These are phyloP conservation scores for Aspergillus cavernicola DNA, from an alignment of 495 filamentous ascomycete species.

Conservation along the genomic window DNA sequence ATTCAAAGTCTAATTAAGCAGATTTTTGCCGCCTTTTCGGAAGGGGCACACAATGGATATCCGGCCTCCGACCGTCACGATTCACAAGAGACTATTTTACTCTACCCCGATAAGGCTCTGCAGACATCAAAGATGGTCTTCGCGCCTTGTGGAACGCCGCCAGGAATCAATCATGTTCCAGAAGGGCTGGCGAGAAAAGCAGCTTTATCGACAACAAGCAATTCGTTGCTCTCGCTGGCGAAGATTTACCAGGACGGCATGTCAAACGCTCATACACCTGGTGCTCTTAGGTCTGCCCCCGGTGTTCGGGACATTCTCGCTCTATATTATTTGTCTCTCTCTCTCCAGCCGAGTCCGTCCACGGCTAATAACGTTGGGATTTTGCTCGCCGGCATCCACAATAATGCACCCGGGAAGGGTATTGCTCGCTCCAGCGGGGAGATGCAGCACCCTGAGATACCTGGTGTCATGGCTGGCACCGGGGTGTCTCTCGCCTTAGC, in stretches of 20 bases:
- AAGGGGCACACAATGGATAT: slow-evolving; percentile 31
- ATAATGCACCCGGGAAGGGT: slow-evolving; percentile 51
- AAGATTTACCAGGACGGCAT: slow-evolving; percentile 99
- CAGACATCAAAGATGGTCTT: slow-evolving; percentile 86
- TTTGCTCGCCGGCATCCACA: slow-evolving; percentile 88
- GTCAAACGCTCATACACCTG: slow-evolving; percentile 56
- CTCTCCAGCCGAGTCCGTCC: slow-evolving; percentile 91
- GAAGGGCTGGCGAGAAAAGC: slow-evolving; percentile 72
- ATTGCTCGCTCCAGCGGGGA: slow-evolving; percentile 31
- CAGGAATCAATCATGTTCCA: slow-evolving; percentile 73
- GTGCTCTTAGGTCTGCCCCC: slow-evolving; percentile 57
- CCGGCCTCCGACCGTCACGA: slow-evolving; percentile 23
- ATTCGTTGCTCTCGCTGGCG: slow-evolving; percentile 88
- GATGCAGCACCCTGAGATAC: slow-evolving; percentile 53
- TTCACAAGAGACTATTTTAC: slow-evolving; percentile 61
- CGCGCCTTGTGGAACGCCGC: slow-evolving; percentile 69
- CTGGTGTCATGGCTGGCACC: slow-evolving; percentile 79
- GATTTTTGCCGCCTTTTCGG: slow-evolving; percentile 69
- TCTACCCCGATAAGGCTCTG: slow-evolving; percentile 80
- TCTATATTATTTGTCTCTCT: slow-evolving; percentile 93
- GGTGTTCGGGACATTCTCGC: slow-evolving; percentile 91
- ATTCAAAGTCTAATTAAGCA: slow-evolving; percentile 77
- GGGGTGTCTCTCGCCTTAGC: slow-evolving; percentile 84
- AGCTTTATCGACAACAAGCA: slow-evolving; percentile 90
- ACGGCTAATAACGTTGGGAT: slow-evolving; percentile 99